Conservation (phyloP, 345 rosid species). For the Microthlaspi erraticum region DNA sequence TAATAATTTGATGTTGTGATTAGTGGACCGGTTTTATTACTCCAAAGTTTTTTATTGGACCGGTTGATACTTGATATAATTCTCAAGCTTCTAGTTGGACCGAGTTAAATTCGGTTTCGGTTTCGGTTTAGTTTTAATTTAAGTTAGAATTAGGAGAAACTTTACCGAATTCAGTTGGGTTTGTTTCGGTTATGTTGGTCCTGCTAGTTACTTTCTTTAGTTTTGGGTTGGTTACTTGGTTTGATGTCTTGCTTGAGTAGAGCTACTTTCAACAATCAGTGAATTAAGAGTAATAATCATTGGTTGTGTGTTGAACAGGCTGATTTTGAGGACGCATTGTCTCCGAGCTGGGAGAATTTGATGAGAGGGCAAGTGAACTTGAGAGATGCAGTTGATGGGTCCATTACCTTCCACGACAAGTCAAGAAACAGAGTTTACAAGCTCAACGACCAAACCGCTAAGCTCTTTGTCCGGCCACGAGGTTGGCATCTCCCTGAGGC, state of each 20-base stretch:
- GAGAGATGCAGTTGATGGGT: slow-evolving; percentile 88
- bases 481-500: slow-evolving; percentile 97
- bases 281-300: no score
- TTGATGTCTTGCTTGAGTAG: not conserved
- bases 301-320: slow-evolving; percentile 53
- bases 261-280: not conserved
- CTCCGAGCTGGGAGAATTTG: slow-evolving; percentile 96
- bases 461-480: slow-evolving; percentile 84
- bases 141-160: not conserved
- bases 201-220: not conserved
- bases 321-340: slow-evolving; percentile 89
- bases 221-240: not conserved
- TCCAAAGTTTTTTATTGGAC: not conserved
- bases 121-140: not conserved
- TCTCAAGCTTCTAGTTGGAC: not conserved
- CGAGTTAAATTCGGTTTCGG: not conserved
- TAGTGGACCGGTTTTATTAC: not conserved
- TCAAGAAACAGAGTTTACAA: slow-evolving; percentile 81
- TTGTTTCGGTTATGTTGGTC: not conserved
- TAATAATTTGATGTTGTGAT: no score
- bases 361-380: slow-evolving; percentile 89
- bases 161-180: not conserved
- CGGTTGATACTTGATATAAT: not conserved
- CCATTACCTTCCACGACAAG: slow-evolving; percentile 76
- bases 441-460: slow-evolving; percentile 80